Evolutionary conservation across 345 rosid species (phyloP), one percentile per base, ranked within the genome.

Genomic region (rapeseed (Brassica napus)): DNA sequence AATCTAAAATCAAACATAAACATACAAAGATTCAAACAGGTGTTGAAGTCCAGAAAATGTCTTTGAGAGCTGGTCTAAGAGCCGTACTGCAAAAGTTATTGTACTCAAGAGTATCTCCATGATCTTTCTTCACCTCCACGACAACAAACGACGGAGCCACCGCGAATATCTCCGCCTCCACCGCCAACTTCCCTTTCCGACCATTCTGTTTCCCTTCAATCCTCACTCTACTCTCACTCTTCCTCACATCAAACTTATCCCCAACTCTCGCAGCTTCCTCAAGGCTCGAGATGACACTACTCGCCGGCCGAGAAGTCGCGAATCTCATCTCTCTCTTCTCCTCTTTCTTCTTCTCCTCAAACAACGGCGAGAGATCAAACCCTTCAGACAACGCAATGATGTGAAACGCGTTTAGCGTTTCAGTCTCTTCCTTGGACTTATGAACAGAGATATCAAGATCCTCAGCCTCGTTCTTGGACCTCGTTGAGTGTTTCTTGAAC

Each of bases 91-190:
- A 94, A 85, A 94, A 94, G 82, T 88, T 91, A 57, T 94, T 92
- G 59, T 91, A 94, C 82, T 94, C 98, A 9, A 92, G 74, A 0
- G 98, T 92, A 12, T 94, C 98, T 1, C 98, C 97, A 3, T 86
- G 84, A 71, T 92, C 95, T 81, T 94, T 91, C 87, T 88, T 94
- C 85, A 92, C 97, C 81, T 92, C 95, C 83, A 94, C 97, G 35
- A 92, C 88, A 52, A 90, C 26, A 6, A 91, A 87, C 47, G 91
- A 85, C 42, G 97, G 95, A 8, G 97, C 86, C 73, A 94, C 87
- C 0, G 97, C 88, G 54, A 87, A 91, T 16, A 94, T 85, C 65
- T 92, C 97, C 0, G 93, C 98, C 3, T 87, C 92, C 5, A 92
- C 90, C 0, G 90, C 88, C 28, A 94, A 67, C 78, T 87, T 92